Evolutionary conservation across 805 yeast species (phyloP).

Genomic region (Candida silvicultrix): DNA sequence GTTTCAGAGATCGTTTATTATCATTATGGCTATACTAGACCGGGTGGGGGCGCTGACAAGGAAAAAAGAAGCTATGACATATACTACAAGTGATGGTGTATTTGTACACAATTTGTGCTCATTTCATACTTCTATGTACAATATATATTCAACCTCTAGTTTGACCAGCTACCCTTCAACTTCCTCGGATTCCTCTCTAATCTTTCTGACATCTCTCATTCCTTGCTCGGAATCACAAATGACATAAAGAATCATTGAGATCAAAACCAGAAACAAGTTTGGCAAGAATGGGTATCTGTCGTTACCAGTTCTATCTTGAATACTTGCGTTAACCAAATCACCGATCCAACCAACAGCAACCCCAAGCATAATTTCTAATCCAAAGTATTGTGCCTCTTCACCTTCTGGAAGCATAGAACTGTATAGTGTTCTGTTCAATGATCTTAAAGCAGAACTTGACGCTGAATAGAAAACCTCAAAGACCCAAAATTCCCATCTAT

Average conservation of each 20-base stretch:
- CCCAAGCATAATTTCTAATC: conserved; percentile 34
- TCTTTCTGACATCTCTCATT: conserved; percentile 18
- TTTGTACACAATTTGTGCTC: too few species aligned
- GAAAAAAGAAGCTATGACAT: too few species aligned
- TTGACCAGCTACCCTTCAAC: too few species aligned
- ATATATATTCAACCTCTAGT: too few species aligned
- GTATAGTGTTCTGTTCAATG: conserved; percentile 30
- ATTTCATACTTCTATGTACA: too few species aligned
- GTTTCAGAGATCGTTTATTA: too few species aligned
- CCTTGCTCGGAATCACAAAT: conserved; percentile 29
- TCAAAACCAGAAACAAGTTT: conserved; percentile 25
- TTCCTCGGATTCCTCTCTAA: background rate
- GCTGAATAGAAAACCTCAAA: conserved; percentile 32
- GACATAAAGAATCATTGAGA: conserved; percentile 22
- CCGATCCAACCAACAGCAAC: conserved; percentile 38
- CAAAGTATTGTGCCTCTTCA: conserved; percentile 37
- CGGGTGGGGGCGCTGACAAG: too few species aligned
- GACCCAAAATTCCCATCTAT: conserved; percentile 37
- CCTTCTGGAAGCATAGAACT: conserved; percentile 34
- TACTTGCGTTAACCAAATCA: conserved; percentile 29
- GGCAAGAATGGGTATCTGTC: conserved; percentile 32
- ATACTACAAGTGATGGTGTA: too few species aligned
- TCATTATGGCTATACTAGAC: too few species aligned
- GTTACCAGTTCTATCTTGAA: conserved; percentile 33
- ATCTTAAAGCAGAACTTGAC: conserved; percentile 29